Base-by-base conservation (phyloP, 2,329 filamentous ascomycete species). In the Biscogniauxia mediterranea region DNA sequence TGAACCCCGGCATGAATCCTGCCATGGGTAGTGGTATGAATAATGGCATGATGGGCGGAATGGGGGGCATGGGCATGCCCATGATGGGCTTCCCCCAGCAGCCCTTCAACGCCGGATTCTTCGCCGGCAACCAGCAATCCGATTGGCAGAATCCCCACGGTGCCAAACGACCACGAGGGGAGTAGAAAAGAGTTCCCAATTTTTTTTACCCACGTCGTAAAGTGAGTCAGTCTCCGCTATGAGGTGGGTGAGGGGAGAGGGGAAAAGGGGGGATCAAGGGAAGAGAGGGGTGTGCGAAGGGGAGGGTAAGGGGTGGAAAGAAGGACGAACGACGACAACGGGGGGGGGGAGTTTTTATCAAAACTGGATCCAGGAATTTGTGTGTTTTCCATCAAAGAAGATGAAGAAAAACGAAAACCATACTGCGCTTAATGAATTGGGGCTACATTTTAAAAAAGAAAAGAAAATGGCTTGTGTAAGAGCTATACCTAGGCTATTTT, bases 61-160 rank as follows among this genome's bases (percentile, higher is more conserved):
- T 71, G 66, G 66, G 66, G 1, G 67, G 60, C n/a, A 72, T 72
- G 69, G 68, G 66, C 20, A 71, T 73, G 69, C 70, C 71, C 2
- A 73, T 74, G 70, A 70, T 70, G 69, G 69, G 68, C 55, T 74
- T 73, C 60, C 72, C 72, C 55, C 68, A 69, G 60, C 72, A 69
- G 15, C 71, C 70, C 54, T 75, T 75, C 65, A 74, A 74, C 65
- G 70, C 71, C 9, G 68, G 67, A 26, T 74, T 74, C 66, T 75
- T 75, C 61, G 68, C 66, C 62, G 67, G 63, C 61, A 71, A 71
- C 61, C 72, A 74, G 61, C 70, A 68, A 63, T 69, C 67, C 26
- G 73, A 75, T 19, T 75, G 73, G 73, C 72, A 75, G 63, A 75
- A 75, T 52, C 73, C 73, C 3, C 73, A 75, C 54, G 73, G 73